Base-by-base conservation (phyloP, 2,329 filamentous ascomycete genomes). In the Colletotrichum horii region DNA sequence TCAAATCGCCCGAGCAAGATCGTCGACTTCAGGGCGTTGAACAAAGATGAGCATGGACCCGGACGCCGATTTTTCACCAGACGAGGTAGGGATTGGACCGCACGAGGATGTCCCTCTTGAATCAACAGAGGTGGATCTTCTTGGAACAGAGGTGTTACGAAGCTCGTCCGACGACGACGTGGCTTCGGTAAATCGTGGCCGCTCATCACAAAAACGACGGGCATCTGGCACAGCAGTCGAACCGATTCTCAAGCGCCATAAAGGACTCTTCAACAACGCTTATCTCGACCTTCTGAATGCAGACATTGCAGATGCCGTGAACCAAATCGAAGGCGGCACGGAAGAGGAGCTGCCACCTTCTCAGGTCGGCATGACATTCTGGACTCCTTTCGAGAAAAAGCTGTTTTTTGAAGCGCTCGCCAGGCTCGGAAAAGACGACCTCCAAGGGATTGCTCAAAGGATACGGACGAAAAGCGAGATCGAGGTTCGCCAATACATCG, bases 401-500 rank as follows among this genome's bases (percentile, higher is more conserved):
- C 79, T 86, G 0, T 90, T 98, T 74, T 98, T 95, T 82, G 86
- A 90, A 16, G 89, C 91, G 0, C 83, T 97, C 4, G 87, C 89
- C 2, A 90, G 90, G 1, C 87, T 94, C 3, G 95, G 95, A 0
- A 89, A 86, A 67, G 89, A 92, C 78, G 87, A 95, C 76, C 79
- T 94, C 1, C 84, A 84, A 3, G 90, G 88, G 2, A 93, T 98
- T 71, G 89, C 94, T 2, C 80, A 84, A 11, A 87, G 89, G 1
- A 87, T 98, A 19, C 87, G 87, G 1, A 93, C 91, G 38, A 98
- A 98, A 84, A 93, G 92, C 74, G 89, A 92, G 77, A 81, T 93
- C 11, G 95, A 98, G 83, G 91, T 97, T 38, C 89, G 89, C 32
- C 91, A 94, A 66, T 96, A 96, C 81, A 82, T 97, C 6, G 80